A percentile compares a stretch with the other conserved stretches of the same genome.
Evolutionary conservation across 2,329 filamentous ascomycete genomes (phyloP).

Genomic region (Hypoxylon sp.): DNA sequence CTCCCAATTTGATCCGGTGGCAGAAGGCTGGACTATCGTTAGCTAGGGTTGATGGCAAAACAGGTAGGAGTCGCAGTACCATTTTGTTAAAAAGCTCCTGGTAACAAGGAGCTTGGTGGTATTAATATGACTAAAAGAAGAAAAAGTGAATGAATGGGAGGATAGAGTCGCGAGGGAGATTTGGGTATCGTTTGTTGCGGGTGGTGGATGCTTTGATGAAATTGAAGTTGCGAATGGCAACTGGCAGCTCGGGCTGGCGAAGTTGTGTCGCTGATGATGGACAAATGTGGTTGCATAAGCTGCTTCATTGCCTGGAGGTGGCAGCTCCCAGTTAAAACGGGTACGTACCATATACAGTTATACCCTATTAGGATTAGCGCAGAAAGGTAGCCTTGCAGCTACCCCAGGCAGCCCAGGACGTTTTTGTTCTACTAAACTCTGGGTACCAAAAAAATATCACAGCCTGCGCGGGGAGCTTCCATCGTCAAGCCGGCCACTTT

Average conservation of each 20-base stretch:
- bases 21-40: slow-evolving; percentile 78
- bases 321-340: slow-evolving; percentile 13
- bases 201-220: slow-evolving; percentile 24
- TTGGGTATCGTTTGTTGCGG: slow-evolving; percentile 25
- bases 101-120: slow-evolving; percentile 33
- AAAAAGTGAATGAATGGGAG: neutral
- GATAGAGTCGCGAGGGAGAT: neutral
- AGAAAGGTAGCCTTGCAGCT: slow-evolving; percentile 52
- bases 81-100: slow-evolving; percentile 54
- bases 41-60: slow-evolving; percentile 40
- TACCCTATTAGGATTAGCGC: slow-evolving; percentile 33
- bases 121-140: slow-evolving; percentile 22
- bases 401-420: slow-evolving; percentile 50
- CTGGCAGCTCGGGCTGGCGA: slow-evolving; percentile 28
- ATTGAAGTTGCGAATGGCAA: slow-evolving; percentile 27
- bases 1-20: slow-evolving; percentile 95
- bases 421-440: slow-evolving; percentile 42
- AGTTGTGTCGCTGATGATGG: slow-evolving; percentile 38
- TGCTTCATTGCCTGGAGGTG: slow-evolving; percentile 49
- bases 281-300: slow-evolving; percentile 51
- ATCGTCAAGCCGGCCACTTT: slow-evolving; percentile 13
- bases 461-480: slow-evolving; percentile 41
- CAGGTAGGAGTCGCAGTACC: slow-evolving; percentile 44
- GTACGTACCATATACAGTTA: slow-evolving; percentile 23
- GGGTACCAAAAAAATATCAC: slow-evolving; percentile 42